phyloP scores from a whole-genome alignment of 2,329 filamentous ascomycete species.

The Aspergillus fructus region DNA sequence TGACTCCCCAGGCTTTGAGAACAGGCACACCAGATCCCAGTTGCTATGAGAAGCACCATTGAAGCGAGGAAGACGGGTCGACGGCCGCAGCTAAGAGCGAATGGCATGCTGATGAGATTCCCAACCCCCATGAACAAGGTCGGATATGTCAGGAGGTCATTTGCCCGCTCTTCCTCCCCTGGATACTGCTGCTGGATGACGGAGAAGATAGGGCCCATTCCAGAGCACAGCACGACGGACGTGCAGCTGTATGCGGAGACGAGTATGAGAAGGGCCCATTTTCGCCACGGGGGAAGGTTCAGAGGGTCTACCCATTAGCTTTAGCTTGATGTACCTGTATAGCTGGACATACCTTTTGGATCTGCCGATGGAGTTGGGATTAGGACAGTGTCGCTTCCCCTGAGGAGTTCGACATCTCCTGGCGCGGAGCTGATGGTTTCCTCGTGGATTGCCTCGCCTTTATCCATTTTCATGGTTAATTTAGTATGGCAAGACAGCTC shows the following conservation, averaged over 20 bases:
- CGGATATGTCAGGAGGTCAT: constrained; percentile 14
- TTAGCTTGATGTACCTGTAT: too few species aligned
- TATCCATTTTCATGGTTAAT: background rate
- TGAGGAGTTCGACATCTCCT: constrained; percentile 9
- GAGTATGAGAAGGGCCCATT: constrained; percentile 7
- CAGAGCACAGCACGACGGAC: constrained; percentile 7
- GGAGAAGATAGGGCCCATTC: constrained; percentile 13
- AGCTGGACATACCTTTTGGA: background rate
- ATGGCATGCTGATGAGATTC: constrained; percentile 14
- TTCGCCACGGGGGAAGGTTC: constrained; percentile 11
- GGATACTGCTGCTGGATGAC: constrained; percentile 8
- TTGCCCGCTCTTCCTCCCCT: constrained; percentile 1
- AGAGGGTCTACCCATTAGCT: background rate
- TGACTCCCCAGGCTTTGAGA: constrained; percentile 7
- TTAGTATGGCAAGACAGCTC: too few species aligned
- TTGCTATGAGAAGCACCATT: constrained; percentile 9
- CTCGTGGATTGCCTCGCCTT: background rate
- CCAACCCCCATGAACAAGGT: constrained; percentile 14
- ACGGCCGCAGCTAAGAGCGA: constrained; percentile 6
- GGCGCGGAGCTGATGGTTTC: background rate
- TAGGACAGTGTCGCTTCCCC: constrained; percentile 5
- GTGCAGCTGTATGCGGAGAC: constrained; percentile 8
- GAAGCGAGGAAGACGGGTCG: constrained; percentile 10
- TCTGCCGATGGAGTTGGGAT: constrained; percentile 11
- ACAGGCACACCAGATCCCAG: constrained; percentile 7